Evolutionary conservation across 805 yeast genomes (phyloP).

Genomic region (Candida vartiovaarae): DNA sequence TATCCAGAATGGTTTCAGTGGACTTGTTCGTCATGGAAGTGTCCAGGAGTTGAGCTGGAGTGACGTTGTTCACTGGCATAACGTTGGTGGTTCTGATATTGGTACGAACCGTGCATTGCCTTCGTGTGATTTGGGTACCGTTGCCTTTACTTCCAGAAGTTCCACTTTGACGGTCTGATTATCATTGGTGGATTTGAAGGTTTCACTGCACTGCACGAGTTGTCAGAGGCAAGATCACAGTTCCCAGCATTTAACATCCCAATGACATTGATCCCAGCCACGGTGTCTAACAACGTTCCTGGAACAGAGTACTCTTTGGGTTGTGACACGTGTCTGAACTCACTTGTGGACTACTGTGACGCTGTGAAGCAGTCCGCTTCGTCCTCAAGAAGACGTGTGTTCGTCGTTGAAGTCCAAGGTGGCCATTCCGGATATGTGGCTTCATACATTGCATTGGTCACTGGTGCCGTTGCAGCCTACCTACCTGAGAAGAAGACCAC

Average conservation of each 20-base stretch:
- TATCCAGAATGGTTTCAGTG: conserved; percentile 89
- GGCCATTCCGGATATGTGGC: conserved; percentile 95
- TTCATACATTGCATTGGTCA: conserved; percentile 70
- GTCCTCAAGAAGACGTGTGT: conserved; percentile 87
- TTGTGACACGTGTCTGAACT: conserved; percentile 89
- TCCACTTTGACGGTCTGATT: conserved; percentile 79
- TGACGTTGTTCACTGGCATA: conserved; percentile 83
- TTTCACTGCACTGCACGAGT: conserved; percentile 75
- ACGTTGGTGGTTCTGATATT: conserved; percentile 90
- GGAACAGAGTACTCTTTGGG: conserved; percentile 97
- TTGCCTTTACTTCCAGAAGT: conserved; percentile 92
- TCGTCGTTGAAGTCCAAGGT: conserved; percentile 97
- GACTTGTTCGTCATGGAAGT: conserved; percentile 84
- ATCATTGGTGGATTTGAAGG: conserved; percentile 98
- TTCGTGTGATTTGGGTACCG: conserved; percentile 71
- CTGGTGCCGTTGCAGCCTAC: conserved; percentile 78
- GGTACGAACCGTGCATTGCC: conserved; percentile 94
- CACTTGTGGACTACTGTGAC: conserved; percentile 89
- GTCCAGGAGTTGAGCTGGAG: conserved; percentile 72
- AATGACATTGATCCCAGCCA: conserved; percentile 88
- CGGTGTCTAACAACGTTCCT: conserved; percentile 97
- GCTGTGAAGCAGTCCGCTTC: conserved; percentile 92
- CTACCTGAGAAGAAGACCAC: conserved; percentile 81
- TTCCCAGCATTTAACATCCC: conserved; percentile 95
- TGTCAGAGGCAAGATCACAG: conserved; percentile 63